phyloP scores from a whole-genome alignment of 768 basidiomycete species.

The Kwoniella dejecticola region DNA sequence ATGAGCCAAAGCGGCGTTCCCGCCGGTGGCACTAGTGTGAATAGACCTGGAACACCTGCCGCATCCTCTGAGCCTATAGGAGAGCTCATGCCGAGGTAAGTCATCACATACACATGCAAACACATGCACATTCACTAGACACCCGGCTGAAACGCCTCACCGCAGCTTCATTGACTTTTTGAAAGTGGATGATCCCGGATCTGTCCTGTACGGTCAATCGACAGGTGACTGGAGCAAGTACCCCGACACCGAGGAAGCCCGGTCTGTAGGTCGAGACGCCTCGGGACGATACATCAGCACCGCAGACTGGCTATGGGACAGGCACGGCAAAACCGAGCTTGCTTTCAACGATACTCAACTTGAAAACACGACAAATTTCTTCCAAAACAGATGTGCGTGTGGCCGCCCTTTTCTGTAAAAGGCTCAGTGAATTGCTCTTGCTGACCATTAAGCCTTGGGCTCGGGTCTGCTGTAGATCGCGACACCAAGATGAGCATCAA shows the following conservation, averaged over 20 bases:
- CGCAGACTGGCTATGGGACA: neutral
- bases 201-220: neutral
- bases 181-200: neutral
- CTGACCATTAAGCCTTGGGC: too few relatives aligned
- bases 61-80: neutral
- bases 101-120: too few relatives aligned
- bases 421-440: neutral
- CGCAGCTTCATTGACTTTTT: neutral
- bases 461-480: too few relatives aligned
- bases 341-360: neutral
- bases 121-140: too few relatives aligned
- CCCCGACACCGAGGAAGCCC: neutral
- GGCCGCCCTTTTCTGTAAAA: neutral
- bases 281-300: neutral
- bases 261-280: neutral
- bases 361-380: neutral
- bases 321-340: neutral
- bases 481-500: neutral
- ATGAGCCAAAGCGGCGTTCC: neutral
- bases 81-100: neutral
- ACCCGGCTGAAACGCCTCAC: too few relatives aligned
- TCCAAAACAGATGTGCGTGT: slow-evolving; percentile 6
- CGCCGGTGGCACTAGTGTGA: too few relatives aligned
- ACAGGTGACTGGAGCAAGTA: neutral
- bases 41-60: neutral